Base-by-base conservation (phyloP, 805 yeast genomes). In the Scheffersomyces lignosus region DNA sequence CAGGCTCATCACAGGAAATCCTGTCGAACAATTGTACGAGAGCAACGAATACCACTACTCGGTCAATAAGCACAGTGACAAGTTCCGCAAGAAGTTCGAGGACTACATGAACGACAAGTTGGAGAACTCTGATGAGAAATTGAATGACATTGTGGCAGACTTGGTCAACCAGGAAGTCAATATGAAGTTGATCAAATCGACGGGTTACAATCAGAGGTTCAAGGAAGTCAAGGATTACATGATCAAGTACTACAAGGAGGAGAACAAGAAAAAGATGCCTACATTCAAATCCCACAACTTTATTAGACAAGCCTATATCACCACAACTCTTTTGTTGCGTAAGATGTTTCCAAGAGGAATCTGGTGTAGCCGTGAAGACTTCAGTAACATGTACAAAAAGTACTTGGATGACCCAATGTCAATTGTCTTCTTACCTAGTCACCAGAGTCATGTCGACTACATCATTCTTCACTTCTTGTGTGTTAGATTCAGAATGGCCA, bases 371-470 rank as follows among this genome's bases (percentile, higher is more conserved):
- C 43, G 47, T 14, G 37, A 40, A 17, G 66, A 70, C 40, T 51
- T 68, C 29, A 44, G 54, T 27, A 22, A 40, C 5, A 51, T 70
- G 32, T 62, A 52, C 49, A 37, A 51, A 23, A 47, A 58, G 26
- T 68, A 66, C 45, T 42, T 64, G 41, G 47, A 56, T 24, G 49
- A 69, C 35, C 74, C 74, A 4, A 65, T 66, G 72, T 64, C 73
- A 3, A 60, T 69, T 29, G 61, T 78, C 31, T 74, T 71, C 40
- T 61, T 78, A 39, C 84, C 85, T 3, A 77, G 80, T 46, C 85
- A 79, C 56, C 77, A 77, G 52, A 74, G 81, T 8, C 85, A 79
- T 50, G 62, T 78, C 27, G 85, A 79, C 54, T 79, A 79, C 51
- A 76, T 79, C 34, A 72, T 79, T 36, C 49, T 80, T 33, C 83